A percentile compares a stretch with the other conserved stretches of the same genome.
Evolutionary conservation across 2,329 filamentous ascomycete genomes (phyloP).

Genomic region (Arthrinium puccinioides): DNA sequence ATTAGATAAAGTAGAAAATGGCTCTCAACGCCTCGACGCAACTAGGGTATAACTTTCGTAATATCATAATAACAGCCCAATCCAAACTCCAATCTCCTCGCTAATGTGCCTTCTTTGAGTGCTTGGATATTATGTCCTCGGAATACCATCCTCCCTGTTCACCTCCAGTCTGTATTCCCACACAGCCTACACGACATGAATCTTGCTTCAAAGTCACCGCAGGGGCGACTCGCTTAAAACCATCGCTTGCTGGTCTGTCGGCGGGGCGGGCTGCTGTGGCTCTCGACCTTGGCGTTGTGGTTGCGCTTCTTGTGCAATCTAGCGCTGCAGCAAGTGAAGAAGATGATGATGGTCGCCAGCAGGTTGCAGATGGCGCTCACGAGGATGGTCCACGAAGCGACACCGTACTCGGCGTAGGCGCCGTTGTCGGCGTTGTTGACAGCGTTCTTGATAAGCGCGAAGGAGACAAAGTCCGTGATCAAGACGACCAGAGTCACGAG

Average conservation of each 20-base stretch:
- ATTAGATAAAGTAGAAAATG: too few relatives aligned
- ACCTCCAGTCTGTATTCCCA: too few relatives aligned
- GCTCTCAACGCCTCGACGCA: too few relatives aligned
- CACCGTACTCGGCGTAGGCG: conserved; percentile 34
- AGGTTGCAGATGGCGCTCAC: conserved; percentile 45
- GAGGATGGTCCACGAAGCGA: conserved; percentile 50
- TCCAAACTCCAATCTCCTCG: too few relatives aligned
- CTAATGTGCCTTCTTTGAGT: too few relatives aligned
- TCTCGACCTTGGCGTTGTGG: not conserved
- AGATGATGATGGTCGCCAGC: conserved; percentile 44
- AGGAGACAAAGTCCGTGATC: conserved; percentile 50
- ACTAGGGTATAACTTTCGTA: too few relatives aligned
- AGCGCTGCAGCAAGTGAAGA: conserved; percentile 45
- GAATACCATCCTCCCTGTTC: too few relatives aligned
- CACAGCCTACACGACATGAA: too few relatives aligned
- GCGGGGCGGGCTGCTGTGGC: not conserved
- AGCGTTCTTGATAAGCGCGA: conserved; percentile 44
- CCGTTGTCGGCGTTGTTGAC: conserved; percentile 36
- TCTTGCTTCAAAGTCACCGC: too few relatives aligned
- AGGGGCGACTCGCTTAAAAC: not conserved
- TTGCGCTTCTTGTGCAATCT: not conserved
- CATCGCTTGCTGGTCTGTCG: not conserved
- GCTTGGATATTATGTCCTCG: too few relatives aligned
- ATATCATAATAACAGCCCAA: too few relatives aligned
- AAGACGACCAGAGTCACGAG: conserved; percentile 36